Percentiles rank a stretch among this genome's conserved stretches.
Evolutionary conservation across 441 rosid genomes (phyloP).

Genomic region (Corymbia citriodora): DNA sequence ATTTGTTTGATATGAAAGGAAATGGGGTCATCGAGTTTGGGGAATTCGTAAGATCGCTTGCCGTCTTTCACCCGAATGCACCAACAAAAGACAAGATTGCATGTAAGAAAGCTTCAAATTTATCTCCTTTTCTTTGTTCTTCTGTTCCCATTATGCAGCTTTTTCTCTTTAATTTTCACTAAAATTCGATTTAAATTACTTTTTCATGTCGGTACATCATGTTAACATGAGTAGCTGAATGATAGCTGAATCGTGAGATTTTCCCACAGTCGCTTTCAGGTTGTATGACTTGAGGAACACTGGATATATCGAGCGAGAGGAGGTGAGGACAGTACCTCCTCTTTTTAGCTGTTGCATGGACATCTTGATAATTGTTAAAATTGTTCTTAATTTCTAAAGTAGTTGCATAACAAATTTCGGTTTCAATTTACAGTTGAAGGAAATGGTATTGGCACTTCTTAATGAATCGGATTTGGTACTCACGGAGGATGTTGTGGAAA

Average conservation of each 20-base stretch:
- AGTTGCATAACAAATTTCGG: not conserved
- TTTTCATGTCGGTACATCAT: not conserved
- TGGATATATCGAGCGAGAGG: conserved; percentile 79
- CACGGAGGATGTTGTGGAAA: conserved; percentile 59
- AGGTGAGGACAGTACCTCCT: conserved; percentile 37
- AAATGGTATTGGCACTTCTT: conserved; percentile 83
- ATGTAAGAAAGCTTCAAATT: conserved; percentile 31
- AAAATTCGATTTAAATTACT: not conserved
- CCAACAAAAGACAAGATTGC: conserved; percentile 50
- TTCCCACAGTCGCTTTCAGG: conserved; percentile 72
- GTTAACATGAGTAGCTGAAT: not conserved
- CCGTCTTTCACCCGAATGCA: conserved; percentile 75
- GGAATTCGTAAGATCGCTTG: conserved; percentile 76
- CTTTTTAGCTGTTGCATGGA: not conserved
- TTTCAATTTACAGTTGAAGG: conserved; percentile 47
- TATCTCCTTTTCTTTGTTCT: not conserved
- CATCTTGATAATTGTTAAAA: not conserved
- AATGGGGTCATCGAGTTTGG: conserved; percentile 91
- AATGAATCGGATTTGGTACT: conserved; percentile 73
- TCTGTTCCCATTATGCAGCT: not conserved
- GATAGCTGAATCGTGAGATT: not conserved
- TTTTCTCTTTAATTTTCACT: not conserved
- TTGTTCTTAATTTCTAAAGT: not conserved
- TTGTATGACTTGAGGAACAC: conserved; percentile 78
- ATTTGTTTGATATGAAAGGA: conserved; percentile 79